A percentile compares a stretch with the other conserved stretches of the same genome.
phyloP scores from a whole-genome alignment of 2,329 filamentous ascomycete genomes.

The Metarhizium guizhouense region DNA sequence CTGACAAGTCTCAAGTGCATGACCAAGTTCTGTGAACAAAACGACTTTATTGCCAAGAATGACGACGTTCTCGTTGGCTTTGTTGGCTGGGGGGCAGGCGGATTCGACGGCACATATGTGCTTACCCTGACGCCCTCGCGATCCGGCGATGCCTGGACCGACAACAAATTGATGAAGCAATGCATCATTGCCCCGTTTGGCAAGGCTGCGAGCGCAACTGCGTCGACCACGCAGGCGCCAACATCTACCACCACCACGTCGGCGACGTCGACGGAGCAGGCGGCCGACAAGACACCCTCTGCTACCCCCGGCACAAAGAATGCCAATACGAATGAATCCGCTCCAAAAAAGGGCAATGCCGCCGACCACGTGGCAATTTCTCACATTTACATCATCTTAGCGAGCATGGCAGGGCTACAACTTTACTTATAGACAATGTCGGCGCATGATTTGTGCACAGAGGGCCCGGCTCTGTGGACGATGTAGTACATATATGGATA shows the following conservation, averaged over 20 bases:
- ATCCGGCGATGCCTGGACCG: slow-evolving; percentile 16
- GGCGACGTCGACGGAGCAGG: neutral
- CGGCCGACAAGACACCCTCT: neutral
- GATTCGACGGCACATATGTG: slow-evolving; percentile 31
- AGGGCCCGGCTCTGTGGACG: too few relatives aligned
- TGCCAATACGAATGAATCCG: neutral
- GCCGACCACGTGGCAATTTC: neutral
- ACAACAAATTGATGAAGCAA: slow-evolving; percentile 33
- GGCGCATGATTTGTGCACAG: too few relatives aligned
- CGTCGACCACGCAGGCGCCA: neutral
- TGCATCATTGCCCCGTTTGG: slow-evolving; percentile 30
- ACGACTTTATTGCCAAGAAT: slow-evolving; percentile 35
- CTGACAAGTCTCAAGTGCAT: slow-evolving; percentile 26
- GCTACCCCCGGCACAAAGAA: neutral
- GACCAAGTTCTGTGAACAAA: slow-evolving; percentile 35
- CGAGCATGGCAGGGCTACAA: neutral
- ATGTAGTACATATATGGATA: too few relatives aligned
- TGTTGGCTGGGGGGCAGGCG: slow-evolving; percentile 37
- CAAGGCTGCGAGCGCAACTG: neutral
- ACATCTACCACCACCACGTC: neutral
- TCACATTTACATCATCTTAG: neutral
- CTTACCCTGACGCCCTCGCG: slow-evolving; percentile 31
- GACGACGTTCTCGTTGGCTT: slow-evolving; percentile 38
- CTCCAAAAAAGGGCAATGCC: neutral
- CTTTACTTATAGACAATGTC: neutral